Conservation (phyloP, 805 yeast species). For the Ogataea methylovora region DNA sequence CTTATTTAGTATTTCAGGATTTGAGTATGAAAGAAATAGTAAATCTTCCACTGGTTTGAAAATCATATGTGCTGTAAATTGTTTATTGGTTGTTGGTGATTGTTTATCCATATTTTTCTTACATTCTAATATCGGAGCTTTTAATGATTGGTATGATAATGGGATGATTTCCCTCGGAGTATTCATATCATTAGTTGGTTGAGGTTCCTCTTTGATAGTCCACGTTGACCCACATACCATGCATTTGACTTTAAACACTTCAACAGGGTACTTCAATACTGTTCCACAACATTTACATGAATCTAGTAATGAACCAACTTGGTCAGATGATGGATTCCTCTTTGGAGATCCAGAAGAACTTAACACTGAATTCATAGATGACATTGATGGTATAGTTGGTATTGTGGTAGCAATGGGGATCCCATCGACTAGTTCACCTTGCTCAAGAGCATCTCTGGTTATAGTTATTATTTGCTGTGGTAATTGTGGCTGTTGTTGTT, state of each 20-base stretch:
- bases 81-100: not conserved
- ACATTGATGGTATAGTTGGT: not conserved
- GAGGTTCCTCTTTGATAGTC: conserved; percentile 1
- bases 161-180: conserved; percentile 9
- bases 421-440: not conserved
- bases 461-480: not conserved
- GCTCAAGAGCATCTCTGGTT: not conserved
- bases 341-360: too few species aligned
- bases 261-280: conserved; percentile 28
- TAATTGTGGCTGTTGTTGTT: not conserved
- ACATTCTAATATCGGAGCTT: conserved; percentile 28
- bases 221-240: conserved; percentile 47
- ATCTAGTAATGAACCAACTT: conserved; percentile 8
- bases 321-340: too few species aligned
- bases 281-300: conserved; percentile 43
- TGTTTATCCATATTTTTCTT: conserved; percentile 10
- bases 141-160: conserved; percentile 26
- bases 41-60: conserved; percentile 46
- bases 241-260: conserved; percentile 43
- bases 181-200: not conserved
- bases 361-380: not conserved
- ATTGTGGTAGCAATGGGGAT: not conserved
- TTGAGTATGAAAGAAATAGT: conserved; percentile 40
- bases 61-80: conserved; percentile 9
- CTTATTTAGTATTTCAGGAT: conserved; percentile 36